Evolutionary conservation across 73 alveolate species (phyloP).

Genomic region (Uronychia binucleata): DNA sequence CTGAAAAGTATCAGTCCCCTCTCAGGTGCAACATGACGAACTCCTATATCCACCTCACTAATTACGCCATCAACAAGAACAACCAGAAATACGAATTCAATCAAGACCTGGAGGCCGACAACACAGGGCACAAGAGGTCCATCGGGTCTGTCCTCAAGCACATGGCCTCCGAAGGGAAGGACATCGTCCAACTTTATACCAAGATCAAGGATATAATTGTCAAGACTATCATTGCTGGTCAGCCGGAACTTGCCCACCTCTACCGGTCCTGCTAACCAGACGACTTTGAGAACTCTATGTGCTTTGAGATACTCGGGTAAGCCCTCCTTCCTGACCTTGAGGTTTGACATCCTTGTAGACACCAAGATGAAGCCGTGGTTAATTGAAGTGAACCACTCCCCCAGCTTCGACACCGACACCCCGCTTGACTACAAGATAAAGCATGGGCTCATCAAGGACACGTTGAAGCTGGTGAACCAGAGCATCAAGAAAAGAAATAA

Average conservation of each 20-base stretch:
- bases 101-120: conserved; percentile 51
- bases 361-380: conserved; percentile 21
- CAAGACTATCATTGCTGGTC: conserved; percentile 9
- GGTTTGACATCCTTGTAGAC: conserved; percentile 20
- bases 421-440: conserved; percentile 74
- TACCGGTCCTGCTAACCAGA: conserved; percentile 52
- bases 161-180: conserved; percentile 5
- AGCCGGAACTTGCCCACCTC: conserved; percentile 2
- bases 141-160: conserved; percentile 30
- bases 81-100: conserved; percentile 14
- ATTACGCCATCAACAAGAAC: conserved; percentile 34
- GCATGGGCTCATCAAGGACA: conserved; percentile 58
- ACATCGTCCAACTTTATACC: not conserved
- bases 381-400: conserved; percentile 53
- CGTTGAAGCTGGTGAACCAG: too few species aligned
- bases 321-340: conserved; percentile 43
- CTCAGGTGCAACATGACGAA: conserved; percentile 2
- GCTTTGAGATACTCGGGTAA: conserved; percentile 56
- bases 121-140: conserved; percentile 69
- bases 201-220: conserved; percentile 21
- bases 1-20: conserved; percentile 59
- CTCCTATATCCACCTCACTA: conserved; percentile 35
- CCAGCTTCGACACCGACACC: conserved; percentile 74
- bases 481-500: too few species aligned
- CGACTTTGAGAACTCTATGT: conserved; percentile 47